These are phyloP conservation scores for Kregervanrija fluxuum DNA, from an alignment of 805 yeast genomes.

Conservation along the genomic window DNA sequence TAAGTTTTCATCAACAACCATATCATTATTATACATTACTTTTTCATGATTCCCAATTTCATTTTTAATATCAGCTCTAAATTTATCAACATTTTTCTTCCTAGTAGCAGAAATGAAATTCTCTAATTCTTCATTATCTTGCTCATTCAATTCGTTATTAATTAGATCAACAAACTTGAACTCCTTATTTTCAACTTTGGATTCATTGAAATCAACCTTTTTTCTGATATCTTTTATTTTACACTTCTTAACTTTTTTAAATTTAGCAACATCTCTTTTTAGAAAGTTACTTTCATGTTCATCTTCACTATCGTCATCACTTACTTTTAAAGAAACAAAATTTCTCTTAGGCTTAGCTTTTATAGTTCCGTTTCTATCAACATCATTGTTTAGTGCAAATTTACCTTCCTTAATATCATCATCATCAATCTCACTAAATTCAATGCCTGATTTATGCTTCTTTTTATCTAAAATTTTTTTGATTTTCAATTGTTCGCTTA, in stretches of 20 bases:
- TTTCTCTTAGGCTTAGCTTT: slow-evolving; percentile 7
- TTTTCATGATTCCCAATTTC: slow-evolving; percentile 2
- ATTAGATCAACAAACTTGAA: slow-evolving; percentile 23
- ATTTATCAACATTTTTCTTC: slow-evolving; percentile 5
- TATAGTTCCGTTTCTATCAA: background rate
- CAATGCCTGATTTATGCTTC: slow-evolving; percentile 27
- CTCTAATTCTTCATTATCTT: slow-evolving; percentile 13
- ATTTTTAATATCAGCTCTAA: background rate
- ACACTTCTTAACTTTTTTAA: slow-evolving; percentile 19
- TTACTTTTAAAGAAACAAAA: slow-evolving; percentile 11
- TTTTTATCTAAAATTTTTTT: slow-evolving; percentile 13
- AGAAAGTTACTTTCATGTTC: background rate
- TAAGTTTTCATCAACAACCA: slow-evolving; percentile 28
- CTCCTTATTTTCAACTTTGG: slow-evolving; percentile 9
- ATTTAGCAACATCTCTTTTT: slow-evolving; percentile 10
- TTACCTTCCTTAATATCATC: slow-evolving; percentile 16
- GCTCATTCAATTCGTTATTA: slow-evolving; percentile 22
- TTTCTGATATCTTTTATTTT: slow-evolving; percentile 9
- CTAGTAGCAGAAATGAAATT: slow-evolving; percentile 25
- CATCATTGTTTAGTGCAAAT: slow-evolving; percentile 19
- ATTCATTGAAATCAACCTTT: slow-evolving; percentile 8
- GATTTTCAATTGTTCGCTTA: slow-evolving; percentile 11
- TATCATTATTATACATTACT: slow-evolving; percentile 7
- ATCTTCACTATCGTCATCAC: slow-evolving; percentile 11
- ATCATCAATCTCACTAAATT: slow-evolving; percentile 15